Evolutionary conservation across 2,329 filamentous ascomycete genomes (phyloP), one percentile per base, ranked within the genome.

Genomic region (Celoporthe dispersa): DNA sequence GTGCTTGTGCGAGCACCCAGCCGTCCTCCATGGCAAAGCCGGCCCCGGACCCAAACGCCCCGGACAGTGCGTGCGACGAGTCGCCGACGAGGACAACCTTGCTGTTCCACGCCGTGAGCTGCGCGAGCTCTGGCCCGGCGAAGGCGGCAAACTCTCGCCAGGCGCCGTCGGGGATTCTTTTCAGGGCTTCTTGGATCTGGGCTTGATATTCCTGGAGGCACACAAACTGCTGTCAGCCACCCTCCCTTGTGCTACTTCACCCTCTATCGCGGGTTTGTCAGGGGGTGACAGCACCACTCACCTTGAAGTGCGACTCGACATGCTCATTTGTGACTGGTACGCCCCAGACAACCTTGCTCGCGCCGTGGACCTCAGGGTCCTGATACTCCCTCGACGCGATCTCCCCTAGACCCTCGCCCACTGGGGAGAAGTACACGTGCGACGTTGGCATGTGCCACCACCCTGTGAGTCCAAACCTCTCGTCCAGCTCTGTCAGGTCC

Each of bases 1-100:
- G 73, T 8, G 76, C 74, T 53, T 75, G 76, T 12, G 76, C 77
- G 16, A 78, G 67, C 1, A 76, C 70, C 74, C 75, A 78, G 1
- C 76, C 76, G 28, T 77, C 74, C 66, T 81, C 79, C 62, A 81
- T 74, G 2, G 79, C 80, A n/a, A 81, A 81, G 0, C 79, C 79
- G 0, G 80, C 80, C 0, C 80, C 80, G 0, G 80, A 79, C 0
- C 80, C 80, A 55, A 82, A 82, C 0, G 79, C 80, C 0, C 84
- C 84, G 0, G 84, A 85, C 0, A 87, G 79, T 0, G 86, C 84
- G 74, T 88, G 86, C 1, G 85, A 87, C 0, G 85, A 82, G 72
- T 88, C 86, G 11, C 86, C 86, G 0, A 88, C 81, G 4, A 88
- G 79, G 7, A 83, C 86, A 2, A 87, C 73, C 66, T 81, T 82